Percentiles rank a stretch among this genome's conserved stretches.
Evolutionary conservation across 2,329 filamentous ascomycete species (phyloP).

Genomic region (Colletotrichum eremochloae): DNA sequence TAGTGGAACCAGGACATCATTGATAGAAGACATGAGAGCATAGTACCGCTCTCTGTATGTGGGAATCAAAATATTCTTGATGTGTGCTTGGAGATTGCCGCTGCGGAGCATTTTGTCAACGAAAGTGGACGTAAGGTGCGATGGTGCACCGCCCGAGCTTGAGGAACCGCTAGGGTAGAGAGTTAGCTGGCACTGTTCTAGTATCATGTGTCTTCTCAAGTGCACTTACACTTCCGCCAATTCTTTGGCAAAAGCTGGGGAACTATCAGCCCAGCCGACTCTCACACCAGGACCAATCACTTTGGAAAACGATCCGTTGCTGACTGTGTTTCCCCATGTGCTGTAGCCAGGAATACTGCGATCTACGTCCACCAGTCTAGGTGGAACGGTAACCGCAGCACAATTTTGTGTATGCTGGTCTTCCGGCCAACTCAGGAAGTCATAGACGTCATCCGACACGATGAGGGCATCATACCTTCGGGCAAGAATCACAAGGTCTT

Average conservation of each 20-base stretch:
- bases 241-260: constrained; percentile 65
- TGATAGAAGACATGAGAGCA: constrained; percentile 40
- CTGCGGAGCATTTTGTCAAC: constrained; percentile 43
- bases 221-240: constrained; percentile 66
- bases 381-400: constrained; percentile 65
- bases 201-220: neutral
- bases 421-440: constrained; percentile 82
- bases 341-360: constrained; percentile 66
- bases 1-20: constrained; percentile 42
- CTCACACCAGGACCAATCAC: constrained; percentile 84
- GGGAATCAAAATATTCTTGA: constrained; percentile 42
- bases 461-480: constrained; percentile 84
- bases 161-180: neutral
- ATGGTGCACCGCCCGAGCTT: constrained; percentile 47
- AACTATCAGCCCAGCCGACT: constrained; percentile 87
- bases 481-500: constrained; percentile 79
- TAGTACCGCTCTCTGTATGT: constrained; percentile 43
- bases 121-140: constrained; percentile 14
- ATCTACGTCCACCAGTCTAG: constrained; percentile 85
- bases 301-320: constrained; percentile 94
- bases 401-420: constrained; percentile 47
- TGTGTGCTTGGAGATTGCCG: constrained; percentile 43
- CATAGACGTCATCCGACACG: constrained; percentile 92
- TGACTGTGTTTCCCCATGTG: constrained; percentile 83
- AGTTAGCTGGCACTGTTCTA: constrained; percentile 26